Percentiles rank a stretch among this genome's conserved stretches.
phyloP scores from a whole-genome alignment of 441 rosid species.

The Populus hybrid region DNA sequence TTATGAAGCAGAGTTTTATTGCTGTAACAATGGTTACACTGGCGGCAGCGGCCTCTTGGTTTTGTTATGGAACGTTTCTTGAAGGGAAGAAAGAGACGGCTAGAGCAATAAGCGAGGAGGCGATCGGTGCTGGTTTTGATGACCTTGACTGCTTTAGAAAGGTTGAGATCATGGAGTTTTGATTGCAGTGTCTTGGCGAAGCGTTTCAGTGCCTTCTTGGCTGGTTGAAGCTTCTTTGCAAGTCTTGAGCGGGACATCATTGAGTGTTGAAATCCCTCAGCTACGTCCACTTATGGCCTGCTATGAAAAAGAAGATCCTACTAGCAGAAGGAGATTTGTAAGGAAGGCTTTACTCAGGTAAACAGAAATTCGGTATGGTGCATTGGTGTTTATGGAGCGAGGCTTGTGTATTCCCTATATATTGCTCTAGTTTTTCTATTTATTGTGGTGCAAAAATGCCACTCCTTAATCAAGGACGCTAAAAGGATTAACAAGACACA shows the following conservation, averaged over 20 bases:
- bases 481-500: neutral
- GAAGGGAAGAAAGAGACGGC: slow-evolving; percentile 38
- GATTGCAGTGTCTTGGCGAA: slow-evolving; percentile 38
- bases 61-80: slow-evolving; percentile 43
- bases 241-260: slow-evolving; percentile 56
- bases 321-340: slow-evolving; percentile 1
- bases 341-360: neutral
- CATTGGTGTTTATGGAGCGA: neutral
- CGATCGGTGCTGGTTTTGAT: slow-evolving; percentile 29
- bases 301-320: slow-evolving; percentile 5
- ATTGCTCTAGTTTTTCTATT: neutral
- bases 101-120: slow-evolving; percentile 40
- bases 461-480: slow-evolving; percentile 11
- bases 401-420: neutral
- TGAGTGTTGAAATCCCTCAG: neutral
- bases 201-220: slow-evolving; percentile 49
- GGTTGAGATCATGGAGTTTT: slow-evolving; percentile 37
- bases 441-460: slow-evolving; percentile 7
- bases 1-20: slow-evolving; percentile 19
- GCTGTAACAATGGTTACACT: slow-evolving; percentile 11
- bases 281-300: neutral
- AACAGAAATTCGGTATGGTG: neutral
- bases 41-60: slow-evolving; percentile 12
- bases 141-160: slow-evolving; percentile 34
- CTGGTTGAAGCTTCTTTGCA: slow-evolving; percentile 54